Conservation (phyloP, 2,329 filamentous ascomycete species). For the Chrysoporthe puriensis region DNA sequence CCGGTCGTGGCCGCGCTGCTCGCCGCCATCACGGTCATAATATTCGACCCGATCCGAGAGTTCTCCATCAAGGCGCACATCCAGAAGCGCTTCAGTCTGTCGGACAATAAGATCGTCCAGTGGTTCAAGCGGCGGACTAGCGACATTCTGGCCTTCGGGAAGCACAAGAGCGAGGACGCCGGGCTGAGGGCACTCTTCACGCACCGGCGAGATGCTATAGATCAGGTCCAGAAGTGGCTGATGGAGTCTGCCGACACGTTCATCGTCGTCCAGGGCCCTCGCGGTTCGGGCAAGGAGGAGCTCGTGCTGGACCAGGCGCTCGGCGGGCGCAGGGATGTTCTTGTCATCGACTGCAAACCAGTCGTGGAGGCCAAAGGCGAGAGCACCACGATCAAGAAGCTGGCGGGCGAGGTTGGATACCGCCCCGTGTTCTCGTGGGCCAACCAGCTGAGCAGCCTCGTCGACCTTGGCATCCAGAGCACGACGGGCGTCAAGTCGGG, state of each 20-base stretch:
- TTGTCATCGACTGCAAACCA: constrained; percentile 90
- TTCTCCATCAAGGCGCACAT: constrained; percentile 92
- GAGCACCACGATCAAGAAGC: constrained; percentile 77
- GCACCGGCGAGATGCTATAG: constrained; percentile 79
- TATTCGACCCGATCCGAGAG: constrained; percentile 93
- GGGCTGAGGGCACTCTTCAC: constrained; percentile 84
- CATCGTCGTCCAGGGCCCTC: constrained; percentile 89
- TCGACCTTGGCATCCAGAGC: constrained; percentile 90
- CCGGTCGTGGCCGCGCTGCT: constrained; percentile 80
- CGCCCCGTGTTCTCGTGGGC: constrained; percentile 94
- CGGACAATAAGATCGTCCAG: constrained; percentile 72
- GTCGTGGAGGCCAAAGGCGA: constrained; percentile 92
- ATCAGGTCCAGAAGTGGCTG: constrained; percentile 82
- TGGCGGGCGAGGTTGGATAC: constrained; percentile 85
- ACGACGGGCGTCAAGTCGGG: constrained; percentile 93
- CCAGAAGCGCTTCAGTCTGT: constrained; percentile 73
- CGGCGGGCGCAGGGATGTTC: constrained; percentile 72
- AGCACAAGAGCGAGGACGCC: constrained; percentile 63
- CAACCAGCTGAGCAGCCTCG: constrained; percentile 89
- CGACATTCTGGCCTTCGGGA: constrained; percentile 64
- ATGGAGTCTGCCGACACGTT: constrained; percentile 90
- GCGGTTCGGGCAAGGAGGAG: constrained; percentile 89
- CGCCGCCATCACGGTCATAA: constrained; percentile 79
- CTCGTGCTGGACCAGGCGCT: constrained; percentile 85
- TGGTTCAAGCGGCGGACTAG: constrained; percentile 80